Base-by-base conservation (phyloP, 495 filamentous ascomycete species). In the Aspergillus avenaceus region DNA sequence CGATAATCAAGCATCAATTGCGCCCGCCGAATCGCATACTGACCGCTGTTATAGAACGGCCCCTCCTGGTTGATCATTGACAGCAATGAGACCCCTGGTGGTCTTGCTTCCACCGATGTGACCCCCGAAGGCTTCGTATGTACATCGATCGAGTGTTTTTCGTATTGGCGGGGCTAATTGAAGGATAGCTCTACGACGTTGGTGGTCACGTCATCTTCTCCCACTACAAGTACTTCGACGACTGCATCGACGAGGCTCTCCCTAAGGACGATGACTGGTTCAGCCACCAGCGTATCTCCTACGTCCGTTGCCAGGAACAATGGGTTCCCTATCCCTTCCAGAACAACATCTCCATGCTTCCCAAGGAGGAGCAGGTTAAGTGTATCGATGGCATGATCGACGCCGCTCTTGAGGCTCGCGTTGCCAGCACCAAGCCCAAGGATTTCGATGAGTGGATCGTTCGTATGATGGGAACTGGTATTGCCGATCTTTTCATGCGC, bases 171-270 rank as follows among this genome's bases (percentile, higher is more conserved):
- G 1, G 29, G 45, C 62, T 67, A 41, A 60, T 58, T 13, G 9
- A 6, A 45, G 31, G 53, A 41, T 60, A 97, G 92, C 85, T 98
- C 58, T 98, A 96, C 79, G 93, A 98, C 78, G 93, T 98, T 61
- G 93, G 93, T 66, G 93, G 93, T 59, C 93, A 98, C 74, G 93
- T 98, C 74, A 97, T 98, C 72, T 98, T 98, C 82, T 98, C 93
- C 53, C 93, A 98, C 81, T 98, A 97, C 84, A 96, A 96, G 74
- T 98, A 98, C 84, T 98, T 98, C 69, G 93, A 98, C 74, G 95
- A 98, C 76, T 95, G 90, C 77, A 87, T 98, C 67, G 77, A 96
- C 64, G 91, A 98, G 76, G 93, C 93, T 48, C 83, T 98, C 37
- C 95, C 93, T 55, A 88, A 90, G 69, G 80, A 87, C 43, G 83